Evolutionary conservation across 2,329 filamentous ascomycete species (phyloP).

Genomic region (Rugonectria rugulosa): DNA sequence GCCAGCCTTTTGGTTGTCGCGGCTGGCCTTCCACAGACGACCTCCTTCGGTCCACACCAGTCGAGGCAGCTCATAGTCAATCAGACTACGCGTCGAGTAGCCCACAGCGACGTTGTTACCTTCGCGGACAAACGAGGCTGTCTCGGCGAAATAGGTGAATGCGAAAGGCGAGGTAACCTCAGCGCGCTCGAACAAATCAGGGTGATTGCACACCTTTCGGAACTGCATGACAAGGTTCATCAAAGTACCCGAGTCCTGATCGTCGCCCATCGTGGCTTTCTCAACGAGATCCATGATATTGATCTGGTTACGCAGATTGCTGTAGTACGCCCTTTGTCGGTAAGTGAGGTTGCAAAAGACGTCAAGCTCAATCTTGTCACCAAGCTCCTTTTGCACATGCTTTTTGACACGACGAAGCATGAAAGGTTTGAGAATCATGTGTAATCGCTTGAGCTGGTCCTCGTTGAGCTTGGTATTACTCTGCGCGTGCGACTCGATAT

Average conservation of each 20-base stretch:
- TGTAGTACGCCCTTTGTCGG: constrained; percentile 92
- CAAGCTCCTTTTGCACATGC: constrained; percentile 97
- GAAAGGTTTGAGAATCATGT: constrained; percentile 99
- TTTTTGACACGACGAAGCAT: constrained; percentile 99
- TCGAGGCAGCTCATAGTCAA: constrained; percentile 84
- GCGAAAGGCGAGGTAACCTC: constrained; percentile 89
- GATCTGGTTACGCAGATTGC: constrained; percentile 93
- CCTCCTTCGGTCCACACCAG: constrained; percentile 85
- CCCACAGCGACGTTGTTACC: constrained; percentile 79
- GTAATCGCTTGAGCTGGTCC: constrained; percentile 92
- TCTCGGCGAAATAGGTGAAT: constrained; percentile 89
- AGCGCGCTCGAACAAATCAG: constrained; percentile 93
- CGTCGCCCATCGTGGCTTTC: constrained; percentile 92
- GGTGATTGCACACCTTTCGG: constrained; percentile 98
- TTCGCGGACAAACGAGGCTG: constrained; percentile 92
- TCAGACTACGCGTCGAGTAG: constrained; percentile 87
- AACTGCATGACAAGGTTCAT: constrained; percentile 99
- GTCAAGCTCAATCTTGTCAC: constrained; percentile 97
- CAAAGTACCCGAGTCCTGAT: constrained; percentile 91
- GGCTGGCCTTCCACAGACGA: constrained; percentile 75
- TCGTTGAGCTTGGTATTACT: constrained; percentile 99
- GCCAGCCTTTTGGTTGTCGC: constrained; percentile 77
- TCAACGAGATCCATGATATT: constrained; percentile 99
- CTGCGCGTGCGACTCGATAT: constrained; percentile 97
- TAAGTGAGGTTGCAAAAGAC: constrained; percentile 98